Evolutionary conservation across 495 filamentous ascomycete species (phyloP).

Genomic region (Neurospora sp.): DNA sequence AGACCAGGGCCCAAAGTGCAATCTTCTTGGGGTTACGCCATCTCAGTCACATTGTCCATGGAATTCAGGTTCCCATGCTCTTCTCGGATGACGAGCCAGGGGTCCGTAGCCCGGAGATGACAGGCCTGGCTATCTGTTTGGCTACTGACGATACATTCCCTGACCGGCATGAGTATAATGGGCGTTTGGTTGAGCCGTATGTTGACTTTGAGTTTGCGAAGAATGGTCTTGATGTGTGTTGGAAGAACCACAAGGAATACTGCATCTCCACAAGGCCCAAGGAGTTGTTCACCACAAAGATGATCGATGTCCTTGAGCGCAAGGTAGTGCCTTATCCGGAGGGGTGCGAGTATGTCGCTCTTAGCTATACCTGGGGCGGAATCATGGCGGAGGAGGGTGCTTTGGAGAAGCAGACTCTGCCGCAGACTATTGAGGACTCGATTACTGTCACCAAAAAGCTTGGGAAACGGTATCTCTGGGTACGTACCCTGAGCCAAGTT

Average conservation of each 20-base stretch:
- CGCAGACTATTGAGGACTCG: conserved; percentile 16
- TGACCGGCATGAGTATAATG: not conserved
- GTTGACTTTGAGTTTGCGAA: not conserved
- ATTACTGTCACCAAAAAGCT: conserved; percentile 10
- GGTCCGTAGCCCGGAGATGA: not conserved
- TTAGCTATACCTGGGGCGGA: conserved; percentile 15
- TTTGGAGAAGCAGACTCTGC: conserved; percentile 8
- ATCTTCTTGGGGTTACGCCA: conserved; percentile 1
- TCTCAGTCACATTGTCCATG: not conserved
- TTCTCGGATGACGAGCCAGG: not conserved
- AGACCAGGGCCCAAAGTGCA: not conserved
- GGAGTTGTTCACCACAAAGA: conserved; percentile 1
- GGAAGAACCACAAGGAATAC: not conserved
- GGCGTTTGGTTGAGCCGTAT: not conserved
- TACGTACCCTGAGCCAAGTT: not conserved
- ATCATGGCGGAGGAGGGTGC: conserved; percentile 6
- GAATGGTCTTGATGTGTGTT: conserved; percentile 2
- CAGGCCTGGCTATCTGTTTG: conserved; percentile 3
- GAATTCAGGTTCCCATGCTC: not conserved
- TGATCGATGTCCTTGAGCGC: conserved; percentile 10
- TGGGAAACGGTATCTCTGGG: conserved; percentile 13
- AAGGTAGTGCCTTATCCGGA: conserved; percentile 9
- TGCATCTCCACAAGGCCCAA: not conserved
- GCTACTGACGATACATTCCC: not conserved
- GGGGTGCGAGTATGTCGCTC: conserved; percentile 7